These are phyloP conservation scores for Mycosphaerella arachidis DNA, from an alignment of 2,329 filamentous ascomycete genomes.

Conservation along the genomic window DNA sequence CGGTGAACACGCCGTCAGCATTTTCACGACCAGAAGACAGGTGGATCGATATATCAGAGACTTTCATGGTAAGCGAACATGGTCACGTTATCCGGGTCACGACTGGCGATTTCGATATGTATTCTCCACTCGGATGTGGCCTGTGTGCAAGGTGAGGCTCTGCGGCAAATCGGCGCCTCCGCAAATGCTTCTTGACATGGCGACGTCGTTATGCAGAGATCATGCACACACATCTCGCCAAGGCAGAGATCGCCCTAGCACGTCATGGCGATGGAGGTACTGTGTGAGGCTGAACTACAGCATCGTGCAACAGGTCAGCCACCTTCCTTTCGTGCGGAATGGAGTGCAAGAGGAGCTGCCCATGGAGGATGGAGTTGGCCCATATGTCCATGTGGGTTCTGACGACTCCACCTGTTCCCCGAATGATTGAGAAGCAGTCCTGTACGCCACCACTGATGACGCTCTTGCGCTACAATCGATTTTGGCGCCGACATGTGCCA, in stretches of 20 bases:
- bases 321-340: background rate
- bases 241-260: too few relatives aligned
- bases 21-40: background rate
- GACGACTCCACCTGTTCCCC: background rate
- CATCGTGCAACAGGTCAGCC: background rate
- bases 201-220: background rate
- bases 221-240: background rate
- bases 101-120: background rate
- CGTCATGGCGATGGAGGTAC: background rate
- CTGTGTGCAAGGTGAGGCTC: background rate
- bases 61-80: background rate
- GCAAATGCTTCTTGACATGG: background rate
- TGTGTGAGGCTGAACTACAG: background rate
- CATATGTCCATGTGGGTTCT: background rate
- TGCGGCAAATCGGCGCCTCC: background rate
- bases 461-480: background rate
- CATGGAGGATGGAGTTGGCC: background rate
- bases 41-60: background rate
- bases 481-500: too few relatives aligned
- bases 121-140: background rate
- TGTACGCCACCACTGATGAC: background rate
- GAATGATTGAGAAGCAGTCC: background rate
- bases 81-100: background rate
- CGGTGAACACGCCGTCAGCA: background rate
- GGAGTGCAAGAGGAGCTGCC: background rate